Evolutionary conservation across 768 basidiomycete genomes (phyloP).

Genomic region (Clitopilus hobsonii): DNA sequence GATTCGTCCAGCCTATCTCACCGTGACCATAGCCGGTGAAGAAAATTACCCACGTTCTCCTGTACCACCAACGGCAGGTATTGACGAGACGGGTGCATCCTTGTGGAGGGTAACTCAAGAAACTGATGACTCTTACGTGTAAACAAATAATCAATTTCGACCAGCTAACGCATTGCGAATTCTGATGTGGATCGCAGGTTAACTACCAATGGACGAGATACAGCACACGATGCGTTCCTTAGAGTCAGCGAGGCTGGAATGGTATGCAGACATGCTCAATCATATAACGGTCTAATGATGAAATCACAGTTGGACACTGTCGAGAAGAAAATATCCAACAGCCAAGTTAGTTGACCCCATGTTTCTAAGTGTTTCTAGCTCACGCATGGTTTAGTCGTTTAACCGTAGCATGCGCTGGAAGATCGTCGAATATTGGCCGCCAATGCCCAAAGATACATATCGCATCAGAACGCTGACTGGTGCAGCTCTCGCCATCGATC

Average conservation of each 20-base stretch:
- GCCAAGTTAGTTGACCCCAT: not conserved
- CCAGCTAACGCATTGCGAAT: not conserved
- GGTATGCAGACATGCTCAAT: not conserved
- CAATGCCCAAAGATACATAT: slow-evolving; percentile 3
- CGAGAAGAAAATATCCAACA: not conserved
- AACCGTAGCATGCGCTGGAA: slow-evolving; percentile 5
- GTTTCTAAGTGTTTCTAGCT: not conserved
- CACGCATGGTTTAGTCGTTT: not conserved
- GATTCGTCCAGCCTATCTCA: not conserved
- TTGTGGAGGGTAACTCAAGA: slow-evolving; percentile 2
- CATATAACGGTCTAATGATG: not conserved
- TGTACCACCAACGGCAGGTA: not conserved
- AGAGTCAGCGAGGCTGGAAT: slow-evolving; percentile 1
- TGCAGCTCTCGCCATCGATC: slow-evolving; percentile 4
- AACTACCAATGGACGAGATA: not conserved
- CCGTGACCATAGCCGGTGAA: not conserved
- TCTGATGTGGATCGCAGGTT: not conserved
- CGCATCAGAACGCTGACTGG: slow-evolving; percentile 4
- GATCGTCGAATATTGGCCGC: slow-evolving; percentile 4
- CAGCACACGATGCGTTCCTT: slow-evolving; percentile 1
- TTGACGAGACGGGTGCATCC: not conserved
- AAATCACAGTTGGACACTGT: not conserved
- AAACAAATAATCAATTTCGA: not conserved
- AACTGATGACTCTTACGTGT: slow-evolving; percentile 3
- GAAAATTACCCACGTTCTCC: not conserved